A percentile compares a stretch with the other conserved stretches of the same genome.
These are phyloP conservation scores for Erysimum cheiranthoides DNA, from an alignment of 345 rosid species.

Conservation along the genomic window DNA sequence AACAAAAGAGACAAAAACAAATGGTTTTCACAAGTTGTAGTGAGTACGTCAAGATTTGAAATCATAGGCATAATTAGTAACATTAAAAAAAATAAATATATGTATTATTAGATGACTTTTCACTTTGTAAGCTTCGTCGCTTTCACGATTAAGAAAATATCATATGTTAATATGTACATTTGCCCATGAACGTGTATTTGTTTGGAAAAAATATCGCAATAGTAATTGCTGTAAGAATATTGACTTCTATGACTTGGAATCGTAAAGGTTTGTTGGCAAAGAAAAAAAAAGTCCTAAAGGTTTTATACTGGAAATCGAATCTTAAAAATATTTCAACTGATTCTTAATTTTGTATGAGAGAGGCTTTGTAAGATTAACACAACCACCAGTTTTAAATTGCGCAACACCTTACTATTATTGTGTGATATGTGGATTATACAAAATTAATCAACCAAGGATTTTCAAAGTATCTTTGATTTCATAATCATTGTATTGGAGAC, in stretches of 20 bases:
- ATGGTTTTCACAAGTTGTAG: background rate
- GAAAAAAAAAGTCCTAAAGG: background rate
- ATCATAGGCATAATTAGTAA: background rate
- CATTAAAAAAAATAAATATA: too few species aligned
- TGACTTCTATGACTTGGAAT: background rate
- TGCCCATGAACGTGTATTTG: background rate
- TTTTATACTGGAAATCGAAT: background rate
- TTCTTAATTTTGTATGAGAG: background rate
- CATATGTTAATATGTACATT: background rate
- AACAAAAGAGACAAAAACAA: background rate
- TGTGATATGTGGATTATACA: constrained; percentile 15
- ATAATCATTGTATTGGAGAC: constrained; percentile 35
- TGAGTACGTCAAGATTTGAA: background rate
- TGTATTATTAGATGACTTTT: background rate
- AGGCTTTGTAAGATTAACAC: background rate
- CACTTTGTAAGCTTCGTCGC: constrained; percentile 9
- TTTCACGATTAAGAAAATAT: background rate
- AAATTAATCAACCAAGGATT: background rate
- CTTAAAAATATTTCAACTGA: background rate
- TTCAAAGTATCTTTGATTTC: constrained; percentile 8
- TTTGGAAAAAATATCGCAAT: background rate
- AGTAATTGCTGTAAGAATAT: background rate
- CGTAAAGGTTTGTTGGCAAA: background rate
- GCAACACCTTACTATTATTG: constrained; percentile 4
- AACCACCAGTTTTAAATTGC: background rate